Conservation (phyloP, 495 filamentous ascomycete species). For the Daldinia bambusicola region DNA sequence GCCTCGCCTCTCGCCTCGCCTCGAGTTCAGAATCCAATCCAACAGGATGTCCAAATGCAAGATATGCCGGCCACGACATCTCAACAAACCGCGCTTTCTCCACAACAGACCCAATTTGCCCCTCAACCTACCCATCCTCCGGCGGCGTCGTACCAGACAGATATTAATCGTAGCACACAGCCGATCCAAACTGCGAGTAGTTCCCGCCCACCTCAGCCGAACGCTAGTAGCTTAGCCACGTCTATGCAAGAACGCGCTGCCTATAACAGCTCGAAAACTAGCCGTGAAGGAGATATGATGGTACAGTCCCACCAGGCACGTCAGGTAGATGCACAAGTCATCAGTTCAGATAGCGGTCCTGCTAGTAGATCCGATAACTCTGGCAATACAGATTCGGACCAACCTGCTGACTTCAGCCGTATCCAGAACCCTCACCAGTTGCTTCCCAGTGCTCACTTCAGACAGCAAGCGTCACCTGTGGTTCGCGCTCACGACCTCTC, state of each 20-base stretch:
- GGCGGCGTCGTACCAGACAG: conserved; percentile 24
- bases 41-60: conserved; percentile 58
- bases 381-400: conserved; percentile 52
- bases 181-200: conserved; percentile 31
- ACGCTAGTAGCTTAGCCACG: conserved; percentile 6
- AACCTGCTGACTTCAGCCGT: conserved; percentile 50
- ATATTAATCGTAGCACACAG: conserved; percentile 22
- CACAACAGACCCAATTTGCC: conserved; percentile 18
- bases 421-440: conserved; percentile 47
- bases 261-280: conserved; percentile 14
- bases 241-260: conserved; percentile 17
- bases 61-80: conserved; percentile 27
- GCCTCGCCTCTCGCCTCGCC: conserved; percentile 45
- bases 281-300: conserved; percentile 7
- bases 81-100: conserved; percentile 20
- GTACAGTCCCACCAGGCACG: conserved; percentile 25
- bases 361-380: conserved; percentile 56
- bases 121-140: conserved; percentile 23
- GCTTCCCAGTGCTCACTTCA: conserved; percentile 49
- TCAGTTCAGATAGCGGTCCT: conserved; percentile 51
- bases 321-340: conserved; percentile 42
- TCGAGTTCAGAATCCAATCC: conserved; percentile 51
- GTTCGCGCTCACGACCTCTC: conserved; percentile 64
- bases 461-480: conserved; percentile 50
- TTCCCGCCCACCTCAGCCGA: conserved; percentile 29